A percentile compares a stretch with the other conserved stretches of the same genome.
Conservation (phyloP, 2,329 filamentous ascomycete species). For the Monosporascus sp. region DNA sequence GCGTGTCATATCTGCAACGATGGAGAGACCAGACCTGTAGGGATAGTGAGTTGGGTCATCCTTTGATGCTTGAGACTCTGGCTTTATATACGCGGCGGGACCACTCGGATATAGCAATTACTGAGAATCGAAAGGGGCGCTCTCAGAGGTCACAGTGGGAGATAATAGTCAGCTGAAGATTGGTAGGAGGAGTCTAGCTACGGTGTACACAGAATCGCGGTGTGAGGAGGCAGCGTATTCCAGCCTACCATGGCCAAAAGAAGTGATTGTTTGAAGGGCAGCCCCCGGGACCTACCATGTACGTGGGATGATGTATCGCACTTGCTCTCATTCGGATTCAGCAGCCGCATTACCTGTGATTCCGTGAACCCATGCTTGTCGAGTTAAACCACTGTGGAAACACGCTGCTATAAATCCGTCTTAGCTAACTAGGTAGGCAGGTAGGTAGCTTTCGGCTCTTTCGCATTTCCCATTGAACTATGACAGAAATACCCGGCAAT, state of each 20-base stretch:
- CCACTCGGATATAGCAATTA: constrained; percentile 1
- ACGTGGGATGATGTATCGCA: too few relatives aligned
- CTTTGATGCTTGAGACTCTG: constrained; percentile 3
- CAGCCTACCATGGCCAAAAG: constrained; percentile 8
- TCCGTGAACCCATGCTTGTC: background rate
- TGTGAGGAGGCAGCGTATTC: constrained; percentile 14
- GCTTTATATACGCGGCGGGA: constrained; percentile 14
- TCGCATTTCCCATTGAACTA: background rate
- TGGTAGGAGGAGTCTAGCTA: constrained; percentile 7
- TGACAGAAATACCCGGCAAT: background rate
- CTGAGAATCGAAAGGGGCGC: background rate
- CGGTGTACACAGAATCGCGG: constrained; percentile 1
- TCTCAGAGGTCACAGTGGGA: constrained; percentile 2
- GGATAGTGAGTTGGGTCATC: constrained; percentile 15
- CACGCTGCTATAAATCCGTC: background rate
- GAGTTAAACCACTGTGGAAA: background rate
- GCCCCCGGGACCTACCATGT: background rate
- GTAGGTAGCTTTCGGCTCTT: background rate
- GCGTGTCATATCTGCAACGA: constrained; percentile 22
- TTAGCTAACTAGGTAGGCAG: background rate
- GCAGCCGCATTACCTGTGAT: too few relatives aligned
- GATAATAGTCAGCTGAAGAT: constrained; percentile 19
- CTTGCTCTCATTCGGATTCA: too few relatives aligned
- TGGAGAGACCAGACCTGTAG: constrained; percentile 19
- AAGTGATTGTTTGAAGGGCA: background rate